Evolutionary conservation across 495 filamentous ascomycete genomes (phyloP).

Genomic region (Immersiella caudata): DNA sequence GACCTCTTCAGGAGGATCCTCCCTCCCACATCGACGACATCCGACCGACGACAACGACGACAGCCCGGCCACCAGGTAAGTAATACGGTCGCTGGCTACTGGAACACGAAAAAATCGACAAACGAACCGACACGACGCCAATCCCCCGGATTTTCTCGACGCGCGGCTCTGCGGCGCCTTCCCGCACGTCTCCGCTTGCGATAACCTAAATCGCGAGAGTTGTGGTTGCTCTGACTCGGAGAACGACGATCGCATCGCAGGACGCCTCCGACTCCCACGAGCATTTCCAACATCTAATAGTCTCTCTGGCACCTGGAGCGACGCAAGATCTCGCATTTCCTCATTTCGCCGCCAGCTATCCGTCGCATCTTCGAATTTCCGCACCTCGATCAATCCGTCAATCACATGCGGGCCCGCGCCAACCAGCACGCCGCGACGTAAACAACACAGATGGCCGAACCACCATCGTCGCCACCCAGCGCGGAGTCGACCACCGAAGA

Average conservation of each 20-base stretch:
- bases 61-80: constrained; percentile 28
- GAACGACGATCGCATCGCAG: constrained; percentile 20
- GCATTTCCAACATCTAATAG: constrained; percentile 11
- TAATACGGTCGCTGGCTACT: constrained; percentile 23
- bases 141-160: constrained; percentile 12
- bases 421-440: constrained; percentile 24
- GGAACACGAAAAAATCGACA: constrained; percentile 14
- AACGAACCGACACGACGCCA: constrained; percentile 17
- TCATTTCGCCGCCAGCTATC: constrained; percentile 25
- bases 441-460: constrained; percentile 57
- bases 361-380: constrained; percentile 18
- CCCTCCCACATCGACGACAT: constrained; percentile 28
- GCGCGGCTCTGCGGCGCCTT: constrained; percentile 16
- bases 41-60: constrained; percentile 23
- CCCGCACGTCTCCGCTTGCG: constrained; percentile 8
- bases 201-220: constrained; percentile 19
- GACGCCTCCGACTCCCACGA: constrained; percentile 11
- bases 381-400: constrained; percentile 14
- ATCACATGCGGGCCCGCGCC: constrained; percentile 35
- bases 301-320: constrained; percentile 18
- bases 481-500: constrained; percentile 64
- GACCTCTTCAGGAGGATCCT: constrained; percentile 15
- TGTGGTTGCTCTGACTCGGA: constrained; percentile 13
- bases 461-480: constrained; percentile 63
- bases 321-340: constrained; percentile 22